A percentile compares a stretch with the other conserved stretches of the same genome.
Conservation (phyloP, 139 green algal genomes). For the Mychonastes homosphaera region DNA sequence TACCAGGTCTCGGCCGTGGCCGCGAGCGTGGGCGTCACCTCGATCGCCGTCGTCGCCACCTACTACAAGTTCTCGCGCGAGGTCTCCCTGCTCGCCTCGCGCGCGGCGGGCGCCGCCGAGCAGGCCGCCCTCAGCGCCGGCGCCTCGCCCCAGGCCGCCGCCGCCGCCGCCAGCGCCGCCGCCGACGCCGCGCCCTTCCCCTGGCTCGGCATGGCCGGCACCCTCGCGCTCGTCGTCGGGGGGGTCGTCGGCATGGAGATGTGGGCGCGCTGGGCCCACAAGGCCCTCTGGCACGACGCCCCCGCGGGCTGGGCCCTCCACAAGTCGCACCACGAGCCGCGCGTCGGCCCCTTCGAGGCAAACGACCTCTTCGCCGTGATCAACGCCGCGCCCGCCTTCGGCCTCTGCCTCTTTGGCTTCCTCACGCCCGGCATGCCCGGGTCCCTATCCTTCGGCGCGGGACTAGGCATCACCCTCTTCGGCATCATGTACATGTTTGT, state of each 20-base stretch:
- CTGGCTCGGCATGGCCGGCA: constrained; percentile 49
- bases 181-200: constrained; percentile 33
- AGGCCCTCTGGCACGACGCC: constrained; percentile 87
- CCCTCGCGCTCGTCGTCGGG: constrained; percentile 56
- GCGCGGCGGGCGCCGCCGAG: neutral
- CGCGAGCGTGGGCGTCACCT: constrained; percentile 40
- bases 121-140: neutral
- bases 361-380: constrained; percentile 94
- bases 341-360: constrained; percentile 83
- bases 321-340: constrained; percentile 85
- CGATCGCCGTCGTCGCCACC: constrained; percentile 54
- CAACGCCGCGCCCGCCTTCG: constrained; percentile 86
- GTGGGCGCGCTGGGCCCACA: constrained; percentile 86
- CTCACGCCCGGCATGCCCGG: constrained; percentile 59
- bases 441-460: constrained; percentile 76
- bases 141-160: neutral
- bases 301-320: constrained; percentile 69
- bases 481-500: constrained; percentile 98
- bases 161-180: neutral
- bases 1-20: constrained; percentile 65
- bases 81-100: neutral
- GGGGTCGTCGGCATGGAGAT: constrained; percentile 76
- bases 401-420: constrained; percentile 84
- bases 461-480: constrained; percentile 94
- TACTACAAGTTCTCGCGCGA: constrained; percentile 51